phyloP scores from a whole-genome alignment of 495 filamentous ascomycete genomes.

The Aspergillus bertholletiae region DNA sequence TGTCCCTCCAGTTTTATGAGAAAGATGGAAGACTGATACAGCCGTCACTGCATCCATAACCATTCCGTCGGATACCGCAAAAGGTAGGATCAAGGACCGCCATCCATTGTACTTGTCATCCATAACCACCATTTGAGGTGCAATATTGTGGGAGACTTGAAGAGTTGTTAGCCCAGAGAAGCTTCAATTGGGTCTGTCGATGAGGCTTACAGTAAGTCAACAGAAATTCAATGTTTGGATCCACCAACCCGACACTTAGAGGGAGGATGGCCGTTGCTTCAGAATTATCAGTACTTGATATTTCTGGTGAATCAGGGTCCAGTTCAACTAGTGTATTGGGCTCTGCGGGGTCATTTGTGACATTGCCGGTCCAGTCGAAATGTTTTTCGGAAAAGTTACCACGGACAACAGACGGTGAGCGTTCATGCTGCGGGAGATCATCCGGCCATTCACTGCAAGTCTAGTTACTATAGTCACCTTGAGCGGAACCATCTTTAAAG shows the following conservation, averaged over 20 bases:
- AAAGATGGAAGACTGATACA: constrained; percentile 5
- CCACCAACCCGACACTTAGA: neutral
- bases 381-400: neutral
- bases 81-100: constrained; percentile 11
- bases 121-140: constrained; percentile 13
- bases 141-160: constrained; percentile 12
- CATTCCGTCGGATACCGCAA: constrained; percentile 4
- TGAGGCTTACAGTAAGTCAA: constrained; percentile 6
- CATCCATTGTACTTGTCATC: constrained; percentile 14
- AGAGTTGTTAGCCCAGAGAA: neutral
- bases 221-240: neutral
- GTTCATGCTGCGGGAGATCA: neutral
- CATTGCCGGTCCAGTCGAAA: neutral
- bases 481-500: neutral
- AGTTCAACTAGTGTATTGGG: neutral
- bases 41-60: constrained; percentile 12
- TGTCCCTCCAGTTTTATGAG: neutral
- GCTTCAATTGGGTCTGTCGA: neutral
- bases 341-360: neutral
- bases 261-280: neutral
- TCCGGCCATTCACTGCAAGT: neutral
- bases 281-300: neutral
- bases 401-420: neutral
- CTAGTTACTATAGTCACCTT: neutral
- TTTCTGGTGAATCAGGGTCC: neutral